Evolutionary conservation across 1,284 basidiomycete species (phyloP), one percentile per base, ranked within the genome.

Genomic region (Heterobasidion irregulare): DNA sequence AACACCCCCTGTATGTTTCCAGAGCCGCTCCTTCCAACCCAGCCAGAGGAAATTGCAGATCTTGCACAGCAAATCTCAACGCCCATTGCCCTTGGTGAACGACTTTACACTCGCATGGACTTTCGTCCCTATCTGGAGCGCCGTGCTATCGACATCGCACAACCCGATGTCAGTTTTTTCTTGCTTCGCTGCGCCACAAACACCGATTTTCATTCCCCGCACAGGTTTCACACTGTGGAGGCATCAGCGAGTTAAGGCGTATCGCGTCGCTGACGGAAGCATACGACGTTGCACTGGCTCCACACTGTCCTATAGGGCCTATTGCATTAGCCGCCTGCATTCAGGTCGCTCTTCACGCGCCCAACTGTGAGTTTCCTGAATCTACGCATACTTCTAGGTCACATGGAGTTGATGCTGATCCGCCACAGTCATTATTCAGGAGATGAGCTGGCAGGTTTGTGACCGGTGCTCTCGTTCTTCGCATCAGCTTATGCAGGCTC

Each of bases 251-350:
- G 66, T 73, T 86, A 9, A 76, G 79, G 56, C 78, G 82, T 55
- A 86, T 91, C 47, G 85, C 87, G 6, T 75, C 75, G 36, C 75
- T 90, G 68, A 81, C 84, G 1, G 86, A 90, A 70, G 80, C 74
- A 8, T 84, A 84, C 61, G 84, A 85, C 59, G 78, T 84, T 60
- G 80, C 76, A 8, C 65, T 84, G 44, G 82, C 82, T 0, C 81
- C 83, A 2, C 82, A 84, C 62, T 83, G 80, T 63, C 82, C 82
- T 0, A 62, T 85, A 2, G 84, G 86, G 0, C 88, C 87, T 0
- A 80, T 91, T 35, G 86, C 87, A 0, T 76, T 90, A 46, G 88
- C 86, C 5, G 87, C 87, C 6, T 83, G 79, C 61, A 75, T 84
- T 57, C 82, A 83, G 57, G 76, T 84, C 2, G 82, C 76, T 10